Percentiles rank a stretch among this genome's conserved stretches.
Evolutionary conservation across 2,329 filamentous ascomycete species (phyloP).

Genomic region (Colletotrichum tropicale): DNA sequence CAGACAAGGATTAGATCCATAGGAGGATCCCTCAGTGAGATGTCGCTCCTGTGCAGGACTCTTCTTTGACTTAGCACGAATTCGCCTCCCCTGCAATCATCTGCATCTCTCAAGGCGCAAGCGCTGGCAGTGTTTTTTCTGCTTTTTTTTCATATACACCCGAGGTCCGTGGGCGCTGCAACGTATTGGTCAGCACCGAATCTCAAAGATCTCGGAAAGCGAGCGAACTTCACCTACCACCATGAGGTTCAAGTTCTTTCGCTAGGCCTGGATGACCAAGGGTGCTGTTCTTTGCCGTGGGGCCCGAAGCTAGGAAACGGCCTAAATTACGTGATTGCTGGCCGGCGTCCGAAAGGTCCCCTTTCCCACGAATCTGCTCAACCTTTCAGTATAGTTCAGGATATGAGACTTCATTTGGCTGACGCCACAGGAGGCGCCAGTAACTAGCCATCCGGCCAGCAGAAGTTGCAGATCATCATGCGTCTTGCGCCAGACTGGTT

Average conservation of each 20-base stretch:
- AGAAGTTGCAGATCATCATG: background rate
- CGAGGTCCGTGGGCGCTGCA: background rate
- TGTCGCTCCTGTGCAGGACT: background rate
- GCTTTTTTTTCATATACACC: background rate
- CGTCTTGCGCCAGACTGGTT: background rate
- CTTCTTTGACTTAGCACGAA: background rate
- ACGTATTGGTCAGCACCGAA: background rate
- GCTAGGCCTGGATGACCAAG: background rate
- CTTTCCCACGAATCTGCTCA: background rate
- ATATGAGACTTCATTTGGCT: background rate
- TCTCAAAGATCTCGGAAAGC: background rate
- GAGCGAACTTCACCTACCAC: background rate
- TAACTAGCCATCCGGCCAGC: background rate
- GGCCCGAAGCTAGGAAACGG: background rate
- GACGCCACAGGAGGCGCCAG: background rate
- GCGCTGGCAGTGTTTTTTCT: background rate
- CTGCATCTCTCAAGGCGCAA: background rate
- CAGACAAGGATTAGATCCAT: background rate
- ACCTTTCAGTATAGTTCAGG: background rate
- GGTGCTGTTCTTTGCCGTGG: background rate
- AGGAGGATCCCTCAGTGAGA: background rate
- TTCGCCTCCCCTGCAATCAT: background rate
- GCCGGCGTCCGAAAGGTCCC: background rate
- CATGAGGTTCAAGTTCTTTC: background rate
- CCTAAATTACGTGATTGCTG: background rate